Evolutionary conservation across 2,329 filamentous ascomycete genomes (phyloP).

Genomic region (Penicillium sp.): DNA sequence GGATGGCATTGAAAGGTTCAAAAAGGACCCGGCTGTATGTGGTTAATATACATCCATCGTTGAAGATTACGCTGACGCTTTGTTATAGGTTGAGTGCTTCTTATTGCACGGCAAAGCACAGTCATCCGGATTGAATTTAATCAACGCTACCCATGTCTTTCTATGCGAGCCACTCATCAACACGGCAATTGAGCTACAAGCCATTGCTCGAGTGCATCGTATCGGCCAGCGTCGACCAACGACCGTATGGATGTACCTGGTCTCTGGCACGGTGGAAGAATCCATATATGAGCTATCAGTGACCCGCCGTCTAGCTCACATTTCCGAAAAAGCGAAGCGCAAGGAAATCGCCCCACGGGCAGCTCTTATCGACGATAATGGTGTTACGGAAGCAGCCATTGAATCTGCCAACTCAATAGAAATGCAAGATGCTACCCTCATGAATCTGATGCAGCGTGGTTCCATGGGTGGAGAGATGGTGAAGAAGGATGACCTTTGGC

Average conservation of each 20-base stretch:
- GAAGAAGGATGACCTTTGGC: constrained; percentile 76
- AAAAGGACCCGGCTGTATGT: constrained; percentile 61
- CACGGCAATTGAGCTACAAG: constrained; percentile 89
- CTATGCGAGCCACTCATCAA: constrained; percentile 92
- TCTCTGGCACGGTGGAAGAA: constrained; percentile 89
- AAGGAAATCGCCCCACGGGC: constrained; percentile 25
- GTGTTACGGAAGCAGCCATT: constrained; percentile 59
- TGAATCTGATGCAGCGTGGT: constrained; percentile 68
- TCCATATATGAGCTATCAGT: constrained; percentile 88
- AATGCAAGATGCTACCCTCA: constrained; percentile 69
- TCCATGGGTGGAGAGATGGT: constrained; percentile 77
- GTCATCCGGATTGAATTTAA: constrained; percentile 83
- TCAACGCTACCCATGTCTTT: constrained; percentile 92
- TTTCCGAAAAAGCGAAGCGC: constrained; percentile 51
- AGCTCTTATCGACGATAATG: background rate
- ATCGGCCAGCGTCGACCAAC: constrained; percentile 88
- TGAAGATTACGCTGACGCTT: background rate
- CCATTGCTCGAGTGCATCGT: constrained; percentile 89
- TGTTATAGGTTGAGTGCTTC: constrained; percentile 68
- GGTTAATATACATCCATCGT: background rate
- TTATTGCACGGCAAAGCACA: constrained; percentile 86
- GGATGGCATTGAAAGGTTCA: constrained; percentile 73
- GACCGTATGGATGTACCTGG: constrained; percentile 91
- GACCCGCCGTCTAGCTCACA: constrained; percentile 72
- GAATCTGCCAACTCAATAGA: constrained; percentile 85